Conservation (phyloP, 1,139 yeast genomes). For the Scheffersomyces stambukii region DNA sequence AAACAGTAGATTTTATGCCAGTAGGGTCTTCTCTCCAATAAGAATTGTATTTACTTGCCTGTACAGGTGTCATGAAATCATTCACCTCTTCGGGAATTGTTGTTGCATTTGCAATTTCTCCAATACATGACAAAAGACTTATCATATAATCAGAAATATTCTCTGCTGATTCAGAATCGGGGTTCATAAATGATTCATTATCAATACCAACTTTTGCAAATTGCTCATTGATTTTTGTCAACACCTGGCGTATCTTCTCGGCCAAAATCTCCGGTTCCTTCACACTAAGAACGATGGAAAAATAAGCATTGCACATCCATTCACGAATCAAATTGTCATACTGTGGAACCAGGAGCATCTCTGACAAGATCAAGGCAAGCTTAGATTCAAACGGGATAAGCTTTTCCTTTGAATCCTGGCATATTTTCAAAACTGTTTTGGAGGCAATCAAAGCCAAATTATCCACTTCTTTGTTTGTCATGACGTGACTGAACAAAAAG, state of each 20-base stretch:
- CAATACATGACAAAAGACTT: slow-evolving; percentile 58
- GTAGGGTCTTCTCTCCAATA: slow-evolving; percentile 44
- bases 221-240: slow-evolving; percentile 17
- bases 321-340: slow-evolving; percentile 55
- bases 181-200: no score
- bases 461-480: slow-evolving; percentile 17
- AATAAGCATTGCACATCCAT: slow-evolving; percentile 55
- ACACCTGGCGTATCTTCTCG: slow-evolving; percentile 15
- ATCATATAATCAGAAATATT: slow-evolving; percentile 37
- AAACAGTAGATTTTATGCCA: slow-evolving; percentile 35
- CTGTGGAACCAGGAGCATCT: slow-evolving; percentile 44
- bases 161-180: no score
- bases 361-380: slow-evolving; percentile 48
- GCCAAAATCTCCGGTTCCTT: slow-evolving; percentile 36
- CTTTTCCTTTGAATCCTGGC: slow-evolving; percentile 54
- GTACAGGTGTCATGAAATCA: slow-evolving; percentile 29
- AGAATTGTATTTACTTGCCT: slow-evolving; percentile 16
- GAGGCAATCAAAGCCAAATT: slow-evolving; percentile 43
- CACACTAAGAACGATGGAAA: slow-evolving; percentile 56
- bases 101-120: slow-evolving; percentile 67
- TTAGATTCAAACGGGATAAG: slow-evolving; percentile 46
- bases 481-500: slow-evolving; percentile 35
- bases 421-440: slow-evolving; percentile 54
- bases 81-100: slow-evolving; percentile 55
- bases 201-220: background rate